Evolutionary conservation across 805 yeast genomes (phyloP).

Genomic region (Hyphopichia homilentoma): DNA sequence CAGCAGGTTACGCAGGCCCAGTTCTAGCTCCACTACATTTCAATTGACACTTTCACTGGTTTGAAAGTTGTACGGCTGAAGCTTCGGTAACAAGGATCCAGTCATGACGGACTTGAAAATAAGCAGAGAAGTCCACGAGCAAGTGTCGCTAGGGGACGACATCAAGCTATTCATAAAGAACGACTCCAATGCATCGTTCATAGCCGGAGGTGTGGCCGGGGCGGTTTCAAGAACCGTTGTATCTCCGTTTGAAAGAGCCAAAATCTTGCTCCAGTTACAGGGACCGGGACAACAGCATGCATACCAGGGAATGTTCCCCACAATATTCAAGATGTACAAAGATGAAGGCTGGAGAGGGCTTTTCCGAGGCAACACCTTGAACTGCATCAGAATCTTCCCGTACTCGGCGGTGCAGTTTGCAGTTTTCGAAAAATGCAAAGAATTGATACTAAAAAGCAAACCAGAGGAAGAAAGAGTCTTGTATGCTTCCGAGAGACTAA

Average conservation of each 20-base stretch:
- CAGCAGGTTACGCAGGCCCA: no score
- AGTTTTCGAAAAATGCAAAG: constrained; percentile 67
- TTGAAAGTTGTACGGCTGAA: no score
- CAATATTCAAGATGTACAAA: constrained; percentile 71
- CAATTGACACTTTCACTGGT: no score
- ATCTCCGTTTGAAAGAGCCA: constrained; percentile 92
- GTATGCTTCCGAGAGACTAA: constrained; percentile 54
- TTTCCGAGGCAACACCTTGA: constrained; percentile 86
- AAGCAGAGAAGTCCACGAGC: no score
- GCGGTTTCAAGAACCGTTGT: constrained; percentile 86
- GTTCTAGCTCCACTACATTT: no score
- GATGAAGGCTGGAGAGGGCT: constrained; percentile 93
- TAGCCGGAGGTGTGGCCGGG: constrained; percentile 76
- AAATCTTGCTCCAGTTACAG: constrained; percentile 87
- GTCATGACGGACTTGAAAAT: no score
- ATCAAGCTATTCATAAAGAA: constrained; percentile 28
- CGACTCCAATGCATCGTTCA: constrained; percentile 58
- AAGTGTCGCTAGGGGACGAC: no score
- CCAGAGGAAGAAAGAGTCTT: constrained; percentile 23
- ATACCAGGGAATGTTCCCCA: constrained; percentile 68
- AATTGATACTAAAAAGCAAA: constrained; percentile 23
- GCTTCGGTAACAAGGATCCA: no score
- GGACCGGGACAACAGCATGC: constrained; percentile 51
- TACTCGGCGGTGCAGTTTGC: constrained; percentile 93
- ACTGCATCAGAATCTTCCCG: constrained; percentile 88